phyloP scores from a whole-genome alignment of 345 rosid species.

The Balakata baccata region DNA sequence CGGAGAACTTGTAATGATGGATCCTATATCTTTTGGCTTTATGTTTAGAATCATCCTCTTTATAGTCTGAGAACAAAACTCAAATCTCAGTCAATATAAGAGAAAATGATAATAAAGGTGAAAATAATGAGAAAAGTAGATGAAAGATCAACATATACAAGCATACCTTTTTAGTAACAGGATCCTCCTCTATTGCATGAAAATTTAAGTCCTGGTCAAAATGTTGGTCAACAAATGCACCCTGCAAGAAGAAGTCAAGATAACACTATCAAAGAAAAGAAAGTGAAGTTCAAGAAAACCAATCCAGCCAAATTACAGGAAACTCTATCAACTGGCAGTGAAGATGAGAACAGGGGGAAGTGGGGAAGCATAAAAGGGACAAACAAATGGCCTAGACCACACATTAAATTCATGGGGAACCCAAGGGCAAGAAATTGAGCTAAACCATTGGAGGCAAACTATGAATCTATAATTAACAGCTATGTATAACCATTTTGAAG shows the following conservation, averaged over 20 bases:
- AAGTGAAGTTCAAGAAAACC: background rate
- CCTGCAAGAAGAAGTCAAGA: constrained; percentile 40
- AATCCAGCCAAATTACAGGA: background rate
- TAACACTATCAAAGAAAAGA: background rate
- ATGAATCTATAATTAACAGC: background rate
- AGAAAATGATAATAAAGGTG: constrained; percentile 2
- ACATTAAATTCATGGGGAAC: background rate
- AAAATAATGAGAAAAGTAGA: constrained; percentile 1
- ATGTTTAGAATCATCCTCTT: constrained; percentile 72
- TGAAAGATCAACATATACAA: background rate
- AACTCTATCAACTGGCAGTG: background rate
- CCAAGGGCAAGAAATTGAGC: background rate
- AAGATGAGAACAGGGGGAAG: background rate
- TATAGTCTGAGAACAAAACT: constrained; percentile 48
- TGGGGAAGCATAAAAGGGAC: background rate
- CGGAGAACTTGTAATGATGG: constrained; percentile 63
- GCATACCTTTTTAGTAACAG: constrained; percentile 79
- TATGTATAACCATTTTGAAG: background rate
- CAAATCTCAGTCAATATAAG: constrained; percentile 10
- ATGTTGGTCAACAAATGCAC: constrained; percentile 87
- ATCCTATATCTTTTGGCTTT: constrained; percentile 88
- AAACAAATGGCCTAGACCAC: background rate
- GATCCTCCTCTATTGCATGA: constrained; percentile 82
- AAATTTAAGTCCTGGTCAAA: constrained; percentile 87
- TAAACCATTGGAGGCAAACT: background rate